Evolutionary conservation across 768 basidiomycete genomes (phyloP).

Genomic region (Tulasnella sp.): DNA sequence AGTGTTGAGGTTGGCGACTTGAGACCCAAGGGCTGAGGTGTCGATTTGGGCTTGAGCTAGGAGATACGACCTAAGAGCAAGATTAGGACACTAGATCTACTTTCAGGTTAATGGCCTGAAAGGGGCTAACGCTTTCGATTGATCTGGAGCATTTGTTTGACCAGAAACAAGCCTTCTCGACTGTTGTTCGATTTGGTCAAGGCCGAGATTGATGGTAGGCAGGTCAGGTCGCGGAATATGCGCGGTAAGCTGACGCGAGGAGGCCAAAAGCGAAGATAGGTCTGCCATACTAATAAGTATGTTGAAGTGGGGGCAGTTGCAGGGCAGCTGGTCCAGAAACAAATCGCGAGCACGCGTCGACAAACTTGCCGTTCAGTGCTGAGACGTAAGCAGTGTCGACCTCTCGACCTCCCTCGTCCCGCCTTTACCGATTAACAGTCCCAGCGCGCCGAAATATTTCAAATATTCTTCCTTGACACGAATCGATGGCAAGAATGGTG

Average conservation of each 20-base stretch:
- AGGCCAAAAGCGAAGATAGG: constrained; percentile 19
- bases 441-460: no score
- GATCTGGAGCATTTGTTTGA: constrained; percentile 47
- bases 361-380: no score
- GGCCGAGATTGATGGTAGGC: constrained; percentile 76
- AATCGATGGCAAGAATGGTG: no score
- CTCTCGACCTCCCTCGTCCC: no score
- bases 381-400: no score
- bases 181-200: constrained; percentile 93
- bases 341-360: not conserved
- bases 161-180: constrained; percentile 72
- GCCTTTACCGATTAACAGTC: no score
- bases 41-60: constrained; percentile 92
- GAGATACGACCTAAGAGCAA: constrained; percentile 59
- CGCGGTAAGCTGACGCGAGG: constrained; percentile 48
- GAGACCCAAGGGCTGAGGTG: constrained; percentile 70
- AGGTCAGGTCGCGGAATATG: constrained; percentile 72
- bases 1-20: constrained; percentile 78
- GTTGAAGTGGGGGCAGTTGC: not conserved
- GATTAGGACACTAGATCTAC: constrained; percentile 1
- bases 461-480: no score
- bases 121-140: constrained; percentile 58
- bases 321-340: not conserved
- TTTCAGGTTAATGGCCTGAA: not conserved
- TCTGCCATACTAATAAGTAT: constrained; percentile 16